Conservation (phyloP, 164 flowering plant genomes). For the Berberis thunbergii region DNA sequence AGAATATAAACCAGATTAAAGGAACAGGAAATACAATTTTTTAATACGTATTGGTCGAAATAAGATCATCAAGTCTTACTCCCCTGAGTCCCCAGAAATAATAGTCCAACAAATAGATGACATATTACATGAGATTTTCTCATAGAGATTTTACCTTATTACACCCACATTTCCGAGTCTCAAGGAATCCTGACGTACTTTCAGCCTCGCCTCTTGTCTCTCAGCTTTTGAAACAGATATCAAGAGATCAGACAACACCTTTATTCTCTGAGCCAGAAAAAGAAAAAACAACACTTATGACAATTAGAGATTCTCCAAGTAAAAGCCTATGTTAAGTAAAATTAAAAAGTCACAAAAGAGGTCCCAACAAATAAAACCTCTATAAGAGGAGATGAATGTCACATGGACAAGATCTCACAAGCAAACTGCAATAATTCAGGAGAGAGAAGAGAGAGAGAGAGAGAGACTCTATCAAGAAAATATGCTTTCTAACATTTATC, state of each 20-base stretch:
- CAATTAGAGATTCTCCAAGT: slow-evolving; percentile 2
- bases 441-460: background rate
- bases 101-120: no score
- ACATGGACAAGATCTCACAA: no score
- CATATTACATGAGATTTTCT: background rate
- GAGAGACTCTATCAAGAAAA: background rate
- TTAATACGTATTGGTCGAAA: no score
- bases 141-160: slow-evolving; percentile 46
- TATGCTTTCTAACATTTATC: no score
- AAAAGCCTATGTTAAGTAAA: background rate
- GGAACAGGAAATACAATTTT: no score
- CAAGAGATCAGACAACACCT: slow-evolving; percentile 77
- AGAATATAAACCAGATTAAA: no score
- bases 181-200: slow-evolving; percentile 87
- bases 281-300: slow-evolving; percentile 2
- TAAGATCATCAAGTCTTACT: no score
- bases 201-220: slow-evolving; percentile 92
- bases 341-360: slow-evolving; percentile 1
- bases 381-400: background rate
- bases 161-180: slow-evolving; percentile 96
- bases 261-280: slow-evolving; percentile 57
- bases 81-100: no score
- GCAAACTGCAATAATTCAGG: no score
- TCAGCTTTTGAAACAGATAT: slow-evolving; percentile 95
- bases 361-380: background rate